Percentiles rank a stretch among this genome's conserved stretches.
phyloP scores from a whole-genome alignment of 2,329 filamentous ascomycete genomes.

The Pseudocercospora eumusae region DNA sequence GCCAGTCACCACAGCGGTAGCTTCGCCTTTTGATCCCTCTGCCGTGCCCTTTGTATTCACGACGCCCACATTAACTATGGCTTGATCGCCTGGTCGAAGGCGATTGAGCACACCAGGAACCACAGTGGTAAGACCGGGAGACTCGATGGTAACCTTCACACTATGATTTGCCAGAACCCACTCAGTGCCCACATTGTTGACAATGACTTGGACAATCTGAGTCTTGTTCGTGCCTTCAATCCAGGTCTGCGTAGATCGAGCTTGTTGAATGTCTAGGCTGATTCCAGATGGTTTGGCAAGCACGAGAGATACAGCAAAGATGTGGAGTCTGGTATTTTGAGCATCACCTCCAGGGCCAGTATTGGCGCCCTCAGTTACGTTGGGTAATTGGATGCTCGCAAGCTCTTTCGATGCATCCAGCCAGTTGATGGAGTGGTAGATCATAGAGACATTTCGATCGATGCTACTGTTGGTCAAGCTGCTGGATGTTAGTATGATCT shows the following conservation, averaged over 20 bases:
- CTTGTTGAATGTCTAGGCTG: constrained; percentile 42
- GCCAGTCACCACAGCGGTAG: constrained; percentile 38
- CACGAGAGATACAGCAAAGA: constrained; percentile 44
- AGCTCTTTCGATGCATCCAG: constrained; percentile 45
- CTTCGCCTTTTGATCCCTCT: constrained; percentile 37
- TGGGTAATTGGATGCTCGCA: constrained; percentile 40
- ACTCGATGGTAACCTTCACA: constrained; percentile 41
- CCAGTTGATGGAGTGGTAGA: constrained; percentile 46
- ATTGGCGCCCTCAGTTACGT: constrained; percentile 40
- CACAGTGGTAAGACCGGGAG: constrained; percentile 41
- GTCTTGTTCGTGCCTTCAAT: constrained; percentile 43
- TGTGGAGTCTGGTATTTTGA: constrained; percentile 40
- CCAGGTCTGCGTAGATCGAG: constrained; percentile 47
- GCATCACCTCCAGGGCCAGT: constrained; percentile 38
- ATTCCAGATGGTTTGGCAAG: constrained; percentile 34
- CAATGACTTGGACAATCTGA: constrained; percentile 43
- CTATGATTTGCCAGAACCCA: constrained; percentile 41
- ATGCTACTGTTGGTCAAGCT: constrained; percentile 39
- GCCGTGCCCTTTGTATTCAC: constrained; percentile 37
- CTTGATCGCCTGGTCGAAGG: constrained; percentile 45
- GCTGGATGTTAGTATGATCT: background rate
- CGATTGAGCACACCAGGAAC: constrained; percentile 43
- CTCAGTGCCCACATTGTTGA: constrained; percentile 44
- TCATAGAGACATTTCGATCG: constrained; percentile 45
- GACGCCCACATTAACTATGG: constrained; percentile 43